Evolutionary conservation across 441 rosid genomes (phyloP), one percentile per base, ranked within the genome.

Genomic region (Theobroma grandiflorum): DNA sequence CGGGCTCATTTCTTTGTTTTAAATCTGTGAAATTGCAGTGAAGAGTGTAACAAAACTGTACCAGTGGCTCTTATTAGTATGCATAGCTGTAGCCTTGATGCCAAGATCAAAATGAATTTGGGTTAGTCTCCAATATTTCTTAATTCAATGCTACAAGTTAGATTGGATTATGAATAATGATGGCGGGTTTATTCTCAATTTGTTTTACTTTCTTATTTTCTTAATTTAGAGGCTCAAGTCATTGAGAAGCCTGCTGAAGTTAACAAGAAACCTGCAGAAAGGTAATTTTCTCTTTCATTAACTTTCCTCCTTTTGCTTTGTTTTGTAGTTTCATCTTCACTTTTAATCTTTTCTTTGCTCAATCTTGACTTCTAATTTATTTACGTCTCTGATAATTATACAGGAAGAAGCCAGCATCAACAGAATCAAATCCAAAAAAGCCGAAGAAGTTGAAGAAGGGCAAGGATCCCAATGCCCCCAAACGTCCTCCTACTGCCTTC

Each of bases 401-500:
- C 80, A 95, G 98, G 87, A 93, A 90, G 90, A 96, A 88, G 78
- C 59, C 90, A 50, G 37, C 88, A n/a, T 70, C 95, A 73, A 85
- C 86, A 12, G 97, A 90, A 33, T 94, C 97, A 9, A 92, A 91
- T 83, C 35, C 92, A 4, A 97, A 90, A 92, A 95, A 84, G 82
- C 76, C 88, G 4, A 90, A 85, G 79, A 90, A 87, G 75, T 80
- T 72, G 63, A 88, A 90, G 88, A 89, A 85, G 85, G 83, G 61
- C 49, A 81, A 79, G 57, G 82, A 83, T 79, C 83, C 92, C 1
- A 91, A 86, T 82, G 87, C 82, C 79, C 89, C 93, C 9, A 95
- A 95, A 71, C 95, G 97, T 62, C 98, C 99, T 78, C 90, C 91
- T 59, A 91, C 98, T 1, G 97, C 96, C 8, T 97, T 95, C 90